These are phyloP conservation scores for Westerdykella aurantiaca DNA, from an alignment of 2,329 filamentous ascomycete genomes.

Conservation along the genomic window DNA sequence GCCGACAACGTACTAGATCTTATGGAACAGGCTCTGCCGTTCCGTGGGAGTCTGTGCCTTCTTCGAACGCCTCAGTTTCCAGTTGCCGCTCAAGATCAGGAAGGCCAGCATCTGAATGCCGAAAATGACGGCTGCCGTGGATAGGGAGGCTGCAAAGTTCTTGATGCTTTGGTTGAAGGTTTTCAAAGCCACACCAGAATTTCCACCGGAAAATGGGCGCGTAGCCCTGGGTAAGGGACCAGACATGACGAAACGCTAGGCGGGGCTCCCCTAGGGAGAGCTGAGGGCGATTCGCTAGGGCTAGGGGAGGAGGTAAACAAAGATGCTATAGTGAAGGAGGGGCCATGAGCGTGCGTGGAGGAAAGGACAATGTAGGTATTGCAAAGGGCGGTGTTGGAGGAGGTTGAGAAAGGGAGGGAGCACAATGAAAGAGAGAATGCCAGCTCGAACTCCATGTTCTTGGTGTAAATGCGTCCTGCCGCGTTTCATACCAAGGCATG, in stretches of 20 bases:
- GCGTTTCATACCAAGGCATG: not conserved
- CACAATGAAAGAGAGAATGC: not conserved
- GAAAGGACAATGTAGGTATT: not conserved
- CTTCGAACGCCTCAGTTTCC: constrained; percentile 27
- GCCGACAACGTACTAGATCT: constrained; percentile 30
- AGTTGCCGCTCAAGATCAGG: constrained; percentile 35
- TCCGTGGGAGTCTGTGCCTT: constrained; percentile 15
- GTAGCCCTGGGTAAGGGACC: no score
- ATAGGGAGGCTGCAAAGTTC: constrained; percentile 34
- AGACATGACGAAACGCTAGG: no score
- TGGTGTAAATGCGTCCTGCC: not conserved
- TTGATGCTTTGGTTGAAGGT: constrained; percentile 31
- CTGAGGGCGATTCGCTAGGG: not conserved
- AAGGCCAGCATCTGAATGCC: constrained; percentile 31
- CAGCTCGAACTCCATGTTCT: not conserved
- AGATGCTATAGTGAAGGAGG: not conserved
- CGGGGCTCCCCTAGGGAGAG: not conserved
- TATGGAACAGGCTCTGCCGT: constrained; percentile 33
- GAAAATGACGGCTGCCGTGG: constrained; percentile 32
- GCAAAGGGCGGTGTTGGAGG: not conserved
- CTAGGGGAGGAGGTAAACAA: not conserved
- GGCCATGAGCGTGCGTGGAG: not conserved
- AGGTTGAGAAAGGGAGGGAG: not conserved
- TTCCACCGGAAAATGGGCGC: not conserved
- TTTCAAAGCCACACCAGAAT: constrained; percentile 9